Base-by-base conservation (phyloP, 257 asterid species). In the Perilla frutescens region DNA sequence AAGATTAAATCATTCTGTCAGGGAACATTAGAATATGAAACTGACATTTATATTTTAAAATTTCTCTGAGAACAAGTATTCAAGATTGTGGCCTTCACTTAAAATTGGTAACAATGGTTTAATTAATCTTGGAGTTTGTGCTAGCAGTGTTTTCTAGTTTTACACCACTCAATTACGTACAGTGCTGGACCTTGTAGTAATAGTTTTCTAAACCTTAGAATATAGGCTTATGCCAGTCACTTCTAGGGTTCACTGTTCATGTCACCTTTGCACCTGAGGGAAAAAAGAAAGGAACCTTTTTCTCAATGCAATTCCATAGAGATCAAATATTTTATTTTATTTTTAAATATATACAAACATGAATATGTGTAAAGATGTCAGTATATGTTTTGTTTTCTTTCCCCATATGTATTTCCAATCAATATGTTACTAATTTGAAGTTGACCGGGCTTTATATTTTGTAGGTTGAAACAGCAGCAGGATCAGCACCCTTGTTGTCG, bases 391-490 rank as follows among this genome's bases (percentile, higher is more conserved):
- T 44, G 41, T 54, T 47, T 44, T 61, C 10, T 12, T 43, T n/a
- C 54, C 45, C 20, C 53, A 41, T 40, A 32, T 50, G 68, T 76
- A 68, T 50, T 50, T 49, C 5, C n/a, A 40, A 51, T 70, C 51
- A 55, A 51, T 70, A 57, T 81, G 62, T 10, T 62, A 74, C 66
- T 81, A 43, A 41, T 70, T 68, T 68, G 62, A 11, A 44, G 53
- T 65, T 73, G 50, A 62, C 76, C 58, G 50, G 61, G 62, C 49
- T 63, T 70, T 74, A 32, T 63, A 32, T 69, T 77, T 14, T 88
- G 77, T 69, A 94, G 99, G 97, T 91, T 71, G 96, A 91, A 64
- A 86, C 96, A 47, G 97, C 97, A 72, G 87, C 83, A 50, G 97
- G 92, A 79, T 91, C 98, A 74, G 96, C 93, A 53, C 96, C 99